Evolutionary conservation across 1,139 yeast species (phyloP).

Genomic region (Hemisphaericaspora subhashii): DNA sequence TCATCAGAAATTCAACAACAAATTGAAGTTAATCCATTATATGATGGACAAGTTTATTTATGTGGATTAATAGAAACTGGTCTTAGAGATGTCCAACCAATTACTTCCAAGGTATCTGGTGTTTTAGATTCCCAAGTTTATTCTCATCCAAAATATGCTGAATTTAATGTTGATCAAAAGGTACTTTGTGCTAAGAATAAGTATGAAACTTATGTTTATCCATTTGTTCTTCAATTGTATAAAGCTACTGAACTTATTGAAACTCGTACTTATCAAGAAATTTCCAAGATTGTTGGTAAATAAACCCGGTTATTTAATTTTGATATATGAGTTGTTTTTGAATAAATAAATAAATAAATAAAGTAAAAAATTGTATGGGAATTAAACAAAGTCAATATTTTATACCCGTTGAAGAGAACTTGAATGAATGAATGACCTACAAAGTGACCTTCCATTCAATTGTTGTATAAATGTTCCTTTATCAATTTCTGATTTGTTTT

Average conservation of each 20-base stretch:
- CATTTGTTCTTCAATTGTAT: conserved; percentile 27
- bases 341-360: too few species aligned
- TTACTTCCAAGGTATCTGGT: conserved; percentile 24
- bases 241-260: conserved; percentile 29
- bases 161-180: conserved; percentile 35
- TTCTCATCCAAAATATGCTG: conserved; percentile 35
- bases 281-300: conserved; percentile 12
- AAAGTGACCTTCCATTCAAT: too few species aligned
- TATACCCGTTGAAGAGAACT: background rate
- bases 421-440: too few species aligned
- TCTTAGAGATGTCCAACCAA: conserved; percentile 32
- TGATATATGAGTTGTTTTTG: background rate
- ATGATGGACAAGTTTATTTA: conserved; percentile 25
- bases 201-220: conserved; percentile 25
- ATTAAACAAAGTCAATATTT: too few species aligned
- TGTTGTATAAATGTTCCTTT: too few species aligned
- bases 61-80: conserved; percentile 38
- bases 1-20: conserved; percentile 32
- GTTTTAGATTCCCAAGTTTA: conserved; percentile 40
- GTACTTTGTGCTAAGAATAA: conserved; percentile 18
- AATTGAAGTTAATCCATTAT: conserved; percentile 39
- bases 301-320: background rate
- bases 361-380: background rate
- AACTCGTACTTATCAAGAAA: conserved; percentile 21
- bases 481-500: too few species aligned